Percentiles rank a stretch among this genome's conserved stretches.
Conservation (phyloP, 2,329 filamentous ascomycete species). For the Neoascochyta sp. region DNA sequence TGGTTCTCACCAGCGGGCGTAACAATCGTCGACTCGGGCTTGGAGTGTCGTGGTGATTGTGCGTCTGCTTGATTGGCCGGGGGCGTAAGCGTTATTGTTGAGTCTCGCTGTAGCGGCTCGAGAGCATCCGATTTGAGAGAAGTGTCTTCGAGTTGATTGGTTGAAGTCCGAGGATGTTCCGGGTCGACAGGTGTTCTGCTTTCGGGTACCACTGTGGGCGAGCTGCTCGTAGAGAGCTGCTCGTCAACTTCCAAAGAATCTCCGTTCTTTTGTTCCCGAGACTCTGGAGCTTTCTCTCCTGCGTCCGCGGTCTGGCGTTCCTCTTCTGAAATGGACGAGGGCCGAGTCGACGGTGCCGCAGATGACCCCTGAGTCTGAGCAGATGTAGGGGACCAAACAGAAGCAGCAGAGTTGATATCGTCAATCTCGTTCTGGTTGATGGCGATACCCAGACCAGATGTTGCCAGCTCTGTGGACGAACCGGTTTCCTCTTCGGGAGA, state of each 20-base stretch:
- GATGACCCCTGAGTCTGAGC: conserved; percentile 39
- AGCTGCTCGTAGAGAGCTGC: conserved; percentile 32
- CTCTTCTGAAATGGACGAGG: conserved; percentile 40
- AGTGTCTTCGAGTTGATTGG: too few relatives aligned
- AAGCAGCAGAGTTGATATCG: conserved; percentile 34
- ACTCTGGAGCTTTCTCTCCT: conserved; percentile 12
- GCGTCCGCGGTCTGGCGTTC: conserved; percentile 22
- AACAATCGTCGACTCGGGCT: conserved; percentile 33
- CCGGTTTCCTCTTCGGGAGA: conserved; percentile 12
- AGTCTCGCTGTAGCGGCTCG: conserved; percentile 7
- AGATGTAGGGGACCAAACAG: conserved; percentile 37
- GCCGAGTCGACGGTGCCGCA: conserved; percentile 36
- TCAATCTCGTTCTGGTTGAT: conserved; percentile 30
- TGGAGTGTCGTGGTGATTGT: conserved; percentile 22
- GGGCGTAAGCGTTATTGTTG: conserved; percentile 15
- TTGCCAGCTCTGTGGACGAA: conserved; percentile 25
- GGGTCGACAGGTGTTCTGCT: conserved; percentile 20
- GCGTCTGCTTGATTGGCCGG: conserved; percentile 11
- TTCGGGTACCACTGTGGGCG: conserved; percentile 36
- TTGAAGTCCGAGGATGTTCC: too few relatives aligned
- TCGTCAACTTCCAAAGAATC: conserved; percentile 26
- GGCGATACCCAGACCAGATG: conserved; percentile 56
- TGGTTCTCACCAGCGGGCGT: conserved; percentile 19
- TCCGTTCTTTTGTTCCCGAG: conserved; percentile 11
- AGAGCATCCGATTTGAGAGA: too few relatives aligned